phyloP scores from a whole-genome alignment of 352 stramenopile genomes.

The Phytophthora rubi region DNA sequence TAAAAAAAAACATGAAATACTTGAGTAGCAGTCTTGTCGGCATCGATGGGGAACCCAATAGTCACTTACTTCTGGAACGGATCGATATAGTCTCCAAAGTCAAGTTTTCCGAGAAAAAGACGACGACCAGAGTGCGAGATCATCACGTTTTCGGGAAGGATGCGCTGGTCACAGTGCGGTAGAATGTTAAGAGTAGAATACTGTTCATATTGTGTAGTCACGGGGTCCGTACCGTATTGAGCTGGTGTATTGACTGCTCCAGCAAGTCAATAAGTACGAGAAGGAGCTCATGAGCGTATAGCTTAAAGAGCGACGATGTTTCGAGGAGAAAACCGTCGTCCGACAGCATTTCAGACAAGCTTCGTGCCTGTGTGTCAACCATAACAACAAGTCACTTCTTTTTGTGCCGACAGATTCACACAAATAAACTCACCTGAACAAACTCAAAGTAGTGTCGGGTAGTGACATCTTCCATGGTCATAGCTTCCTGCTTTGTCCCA shows the following conservation, averaged over 20 bases:
- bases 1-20: not conserved
- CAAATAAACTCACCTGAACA: conserved; percentile 6
- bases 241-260: conserved; percentile 25
- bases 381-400: not conserved
- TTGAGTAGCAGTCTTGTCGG: not conserved
- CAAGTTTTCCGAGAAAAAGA: conserved; percentile 29
- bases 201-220: not conserved
- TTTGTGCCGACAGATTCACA: not conserved
- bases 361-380: conserved; percentile 6
- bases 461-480: conserved; percentile 4
- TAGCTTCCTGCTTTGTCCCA: conserved; percentile 6
- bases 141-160: conserved; percentile 27
- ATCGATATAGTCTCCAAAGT: conserved; percentile 30
- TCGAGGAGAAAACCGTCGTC: conserved; percentile 20
- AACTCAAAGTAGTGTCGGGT: conserved; percentile 24
- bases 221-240: conserved; percentile 11
- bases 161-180: conserved; percentile 13
- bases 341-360: conserved; percentile 17
- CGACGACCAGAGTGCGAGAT: conserved; percentile 30
- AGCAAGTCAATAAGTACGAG: conserved; percentile 23
- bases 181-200: not conserved
- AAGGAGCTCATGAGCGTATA: conserved; percentile 29
- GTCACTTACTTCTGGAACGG: conserved; percentile 21
- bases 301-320: conserved; percentile 22
- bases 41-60: not conserved